Percentiles rank a stretch among this genome's conserved stretches.
These are phyloP conservation scores for Lasiodiplodia gonubiensis DNA, from an alignment of 2,329 filamentous ascomycete species.

Conservation along the genomic window DNA sequence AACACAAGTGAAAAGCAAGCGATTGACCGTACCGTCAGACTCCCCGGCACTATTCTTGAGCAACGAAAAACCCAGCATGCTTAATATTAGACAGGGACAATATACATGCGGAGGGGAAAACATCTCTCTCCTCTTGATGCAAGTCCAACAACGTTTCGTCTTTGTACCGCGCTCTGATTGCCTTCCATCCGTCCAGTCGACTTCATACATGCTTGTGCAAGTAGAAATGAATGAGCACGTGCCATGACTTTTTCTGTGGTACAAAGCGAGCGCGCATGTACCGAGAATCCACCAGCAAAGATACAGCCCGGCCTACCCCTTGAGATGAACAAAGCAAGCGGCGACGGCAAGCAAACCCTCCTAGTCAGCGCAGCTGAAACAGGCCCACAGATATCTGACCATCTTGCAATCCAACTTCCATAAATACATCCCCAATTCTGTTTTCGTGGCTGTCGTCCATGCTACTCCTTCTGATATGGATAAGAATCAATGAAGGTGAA, in stretches of 20 bases:
- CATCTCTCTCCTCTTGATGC: background rate
- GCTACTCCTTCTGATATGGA: slow-evolving; percentile 6
- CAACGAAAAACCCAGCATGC: background rate
- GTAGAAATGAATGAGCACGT: background rate
- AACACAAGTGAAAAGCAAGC: too few species aligned
- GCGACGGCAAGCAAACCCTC: background rate
- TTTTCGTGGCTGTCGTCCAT: background rate
- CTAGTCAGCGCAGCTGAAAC: background rate
- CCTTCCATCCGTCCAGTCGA: background rate
- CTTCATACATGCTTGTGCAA: background rate
- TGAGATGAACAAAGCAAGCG: background rate
- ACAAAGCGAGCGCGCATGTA: background rate
- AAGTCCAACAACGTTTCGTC: background rate
- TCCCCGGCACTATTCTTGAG: background rate
- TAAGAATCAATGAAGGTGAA: background rate
- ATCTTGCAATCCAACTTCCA: background rate
- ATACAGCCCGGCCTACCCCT: background rate
- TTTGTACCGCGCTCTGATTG: background rate
- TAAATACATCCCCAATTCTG: background rate
- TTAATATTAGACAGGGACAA: background rate
- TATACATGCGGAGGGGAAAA: background rate
- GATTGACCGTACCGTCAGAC: background rate
- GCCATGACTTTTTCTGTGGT: background rate
- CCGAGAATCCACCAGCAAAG: background rate
- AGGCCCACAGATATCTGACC: background rate